phyloP scores from a whole-genome alignment of 2,329 filamentous ascomycete species.

The Sporothrix schenckii region DNA sequence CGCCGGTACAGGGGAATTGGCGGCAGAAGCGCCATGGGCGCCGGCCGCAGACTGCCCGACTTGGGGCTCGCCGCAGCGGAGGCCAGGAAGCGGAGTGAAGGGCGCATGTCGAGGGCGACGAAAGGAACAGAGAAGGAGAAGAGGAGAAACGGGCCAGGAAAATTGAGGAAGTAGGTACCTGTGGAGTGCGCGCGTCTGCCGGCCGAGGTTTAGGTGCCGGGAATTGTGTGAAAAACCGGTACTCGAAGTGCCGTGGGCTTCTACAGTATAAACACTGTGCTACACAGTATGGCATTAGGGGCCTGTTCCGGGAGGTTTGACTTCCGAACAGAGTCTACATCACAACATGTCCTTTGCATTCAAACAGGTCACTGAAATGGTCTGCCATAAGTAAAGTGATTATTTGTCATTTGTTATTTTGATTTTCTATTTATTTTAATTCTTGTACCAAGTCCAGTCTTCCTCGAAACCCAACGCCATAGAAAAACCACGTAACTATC shows the following conservation, averaged over 20 bases:
- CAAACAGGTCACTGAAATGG: too few species aligned
- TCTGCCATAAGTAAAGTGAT: background rate
- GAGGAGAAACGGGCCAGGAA: too few species aligned
- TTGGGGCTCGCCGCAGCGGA: conserved; percentile 27
- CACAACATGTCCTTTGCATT: background rate
- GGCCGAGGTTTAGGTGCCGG: conserved; percentile 4
- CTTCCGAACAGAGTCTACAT: background rate
- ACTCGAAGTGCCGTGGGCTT: background rate
- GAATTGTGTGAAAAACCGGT: conserved; percentile 8
- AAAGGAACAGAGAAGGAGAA: background rate
- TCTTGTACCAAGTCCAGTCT: background rate
- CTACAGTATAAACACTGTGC: conserved; percentile 6
- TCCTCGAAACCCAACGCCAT: background rate
- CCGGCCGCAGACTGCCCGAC: conserved; percentile 43
- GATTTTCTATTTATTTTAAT: background rate
- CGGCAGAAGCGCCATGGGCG: conserved; percentile 71
- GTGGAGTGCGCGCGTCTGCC: background rate
- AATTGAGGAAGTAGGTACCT: background rate
- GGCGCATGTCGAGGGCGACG: background rate
- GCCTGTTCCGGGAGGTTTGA: background rate
- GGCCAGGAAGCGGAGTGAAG: conserved; percentile 28
- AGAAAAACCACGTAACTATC: background rate
- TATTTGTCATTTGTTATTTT: background rate
- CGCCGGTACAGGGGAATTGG: conserved; percentile 89
- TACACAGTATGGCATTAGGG: background rate